Evolutionary conservation across 208 protist species (phyloP).

Genomic region (Wallacemonas sp.): DNA sequence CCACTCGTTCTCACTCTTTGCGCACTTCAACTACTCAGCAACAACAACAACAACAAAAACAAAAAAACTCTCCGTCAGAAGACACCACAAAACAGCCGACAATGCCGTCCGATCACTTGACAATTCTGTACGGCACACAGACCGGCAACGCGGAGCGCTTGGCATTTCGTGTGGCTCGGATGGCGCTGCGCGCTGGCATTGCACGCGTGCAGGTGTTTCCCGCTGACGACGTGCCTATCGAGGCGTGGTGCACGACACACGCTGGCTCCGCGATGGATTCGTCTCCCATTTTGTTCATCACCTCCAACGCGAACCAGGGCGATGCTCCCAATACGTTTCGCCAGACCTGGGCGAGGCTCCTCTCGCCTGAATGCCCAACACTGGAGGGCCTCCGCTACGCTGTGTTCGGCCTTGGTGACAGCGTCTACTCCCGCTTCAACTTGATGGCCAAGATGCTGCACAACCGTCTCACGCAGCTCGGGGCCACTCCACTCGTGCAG

Average conservation of each 20-base stretch:
- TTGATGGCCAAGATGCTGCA: constrained; percentile 93
- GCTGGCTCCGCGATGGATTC: not conserved
- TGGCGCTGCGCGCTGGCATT: constrained; percentile 55
- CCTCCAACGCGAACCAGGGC: constrained; percentile 85
- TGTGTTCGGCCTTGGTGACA: constrained; percentile 92
- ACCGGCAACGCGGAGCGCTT: constrained; percentile 74
- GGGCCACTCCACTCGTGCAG: constrained; percentile 65
- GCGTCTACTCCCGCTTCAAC: constrained; percentile 90
- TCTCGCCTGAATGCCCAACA: constrained; percentile 28
- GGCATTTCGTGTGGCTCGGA: constrained; percentile 54
- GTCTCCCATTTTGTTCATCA: constrained; percentile 60
- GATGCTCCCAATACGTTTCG: constrained; percentile 78
- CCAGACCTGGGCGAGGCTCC: constrained; percentile 60
- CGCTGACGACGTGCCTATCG: constrained; percentile 60
- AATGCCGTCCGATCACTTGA: constrained; percentile 33
- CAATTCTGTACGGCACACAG: constrained; percentile 84
- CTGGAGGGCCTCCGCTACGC: constrained; percentile 74
- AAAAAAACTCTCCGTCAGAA: not conserved
- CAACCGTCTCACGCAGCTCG: constrained; percentile 86
- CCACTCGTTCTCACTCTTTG: no score
- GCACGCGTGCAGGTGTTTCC: constrained; percentile 45
- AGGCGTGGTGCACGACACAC: constrained; percentile 34
- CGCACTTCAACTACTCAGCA: no score
- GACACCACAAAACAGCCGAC: not conserved
- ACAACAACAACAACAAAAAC: constrained; percentile 7